phyloP scores from a whole-genome alignment of 2,329 filamentous ascomycete species.

The Clarireedia paspali region DNA sequence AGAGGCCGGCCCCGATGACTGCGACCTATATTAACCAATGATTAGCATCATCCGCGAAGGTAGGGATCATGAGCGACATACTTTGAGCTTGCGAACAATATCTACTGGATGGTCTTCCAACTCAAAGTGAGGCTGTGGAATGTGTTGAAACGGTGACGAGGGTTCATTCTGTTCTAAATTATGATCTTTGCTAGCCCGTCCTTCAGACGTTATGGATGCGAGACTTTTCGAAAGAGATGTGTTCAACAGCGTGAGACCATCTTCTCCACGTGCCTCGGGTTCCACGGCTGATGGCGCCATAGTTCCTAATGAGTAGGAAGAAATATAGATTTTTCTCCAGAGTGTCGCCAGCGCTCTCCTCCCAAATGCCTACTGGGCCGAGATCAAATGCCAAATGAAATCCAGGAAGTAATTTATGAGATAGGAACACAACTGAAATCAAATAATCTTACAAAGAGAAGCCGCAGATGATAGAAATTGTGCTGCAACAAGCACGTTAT shows the following conservation, averaged over 20 bases:
- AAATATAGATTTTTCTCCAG: too few species aligned
- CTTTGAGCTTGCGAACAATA: background rate
- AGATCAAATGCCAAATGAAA: too few species aligned
- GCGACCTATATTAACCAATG: background rate
- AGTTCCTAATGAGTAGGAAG: too few species aligned
- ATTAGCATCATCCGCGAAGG: background rate
- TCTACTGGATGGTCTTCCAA: conserved; percentile 11
- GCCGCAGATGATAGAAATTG: background rate
- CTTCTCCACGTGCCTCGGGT: too few species aligned
- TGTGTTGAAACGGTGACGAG: background rate
- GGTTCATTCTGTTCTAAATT: background rate
- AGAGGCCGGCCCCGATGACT: conserved; percentile 55
- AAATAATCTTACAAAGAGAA: background rate
- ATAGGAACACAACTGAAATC: background rate
- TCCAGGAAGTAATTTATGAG: too few species aligned
- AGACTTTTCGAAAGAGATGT: too few species aligned
- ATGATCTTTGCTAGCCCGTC: too few species aligned
- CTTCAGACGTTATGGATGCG: too few species aligned
- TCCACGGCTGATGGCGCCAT: too few species aligned
- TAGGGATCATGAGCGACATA: background rate
- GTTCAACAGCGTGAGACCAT: too few species aligned
- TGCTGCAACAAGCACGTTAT: background rate
- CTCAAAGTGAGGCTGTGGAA: conserved; percentile 6
- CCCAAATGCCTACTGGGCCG: too few species aligned
- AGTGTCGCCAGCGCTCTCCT: too few species aligned